A percentile compares a stretch with the other conserved stretches of the same genome.
Evolutionary conservation across 1,139 yeast genomes (phyloP).

Genomic region (Scheffersomyces segobiensis): DNA sequence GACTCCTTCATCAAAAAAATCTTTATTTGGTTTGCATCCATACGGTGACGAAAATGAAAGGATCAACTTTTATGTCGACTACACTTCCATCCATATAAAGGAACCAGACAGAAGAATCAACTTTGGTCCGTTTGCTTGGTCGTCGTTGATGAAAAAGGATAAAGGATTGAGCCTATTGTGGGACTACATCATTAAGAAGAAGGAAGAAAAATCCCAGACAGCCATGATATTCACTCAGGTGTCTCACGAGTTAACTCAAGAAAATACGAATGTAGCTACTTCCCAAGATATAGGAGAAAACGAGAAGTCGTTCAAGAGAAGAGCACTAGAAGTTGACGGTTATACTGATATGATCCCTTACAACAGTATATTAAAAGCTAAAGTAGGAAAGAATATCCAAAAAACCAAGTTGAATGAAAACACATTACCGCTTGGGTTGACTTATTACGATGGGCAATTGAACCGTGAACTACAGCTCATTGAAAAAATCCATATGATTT

Average conservation of each 20-base stretch:
- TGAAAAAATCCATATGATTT: conserved; percentile 29
- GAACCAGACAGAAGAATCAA: conserved; percentile 36
- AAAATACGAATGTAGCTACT: conserved; percentile 22
- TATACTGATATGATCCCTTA: conserved; percentile 27
- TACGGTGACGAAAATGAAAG: conserved; percentile 23
- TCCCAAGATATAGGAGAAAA: conserved; percentile 11
- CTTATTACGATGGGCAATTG: conserved; percentile 30
- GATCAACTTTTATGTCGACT: conserved; percentile 44
- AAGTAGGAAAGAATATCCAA: conserved; percentile 14
- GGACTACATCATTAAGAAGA: conserved; percentile 27
- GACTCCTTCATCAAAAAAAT: not conserved
- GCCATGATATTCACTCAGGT: conserved; percentile 12
- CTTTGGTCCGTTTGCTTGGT: conserved; percentile 52
- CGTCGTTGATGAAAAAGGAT: conserved; percentile 48
- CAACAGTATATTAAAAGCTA: conserved; percentile 22
- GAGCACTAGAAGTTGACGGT: conserved; percentile 32
- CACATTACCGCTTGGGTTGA: conserved; percentile 28
- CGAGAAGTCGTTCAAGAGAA: conserved; percentile 23
- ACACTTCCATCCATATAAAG: conserved; percentile 38
- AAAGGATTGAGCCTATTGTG: conserved; percentile 37
- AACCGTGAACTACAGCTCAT: conserved; percentile 32
- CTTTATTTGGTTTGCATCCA: conserved; percentile 21
- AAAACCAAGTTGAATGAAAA: conserved; percentile 16
- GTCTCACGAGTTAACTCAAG: conserved; percentile 24
- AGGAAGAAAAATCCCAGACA: conserved; percentile 20